A percentile compares a stretch with the other conserved stretches of the same genome.
Evolutionary conservation across 2,329 filamentous ascomycete species (phyloP).

Genomic region (Alternaria conjuncta): DNA sequence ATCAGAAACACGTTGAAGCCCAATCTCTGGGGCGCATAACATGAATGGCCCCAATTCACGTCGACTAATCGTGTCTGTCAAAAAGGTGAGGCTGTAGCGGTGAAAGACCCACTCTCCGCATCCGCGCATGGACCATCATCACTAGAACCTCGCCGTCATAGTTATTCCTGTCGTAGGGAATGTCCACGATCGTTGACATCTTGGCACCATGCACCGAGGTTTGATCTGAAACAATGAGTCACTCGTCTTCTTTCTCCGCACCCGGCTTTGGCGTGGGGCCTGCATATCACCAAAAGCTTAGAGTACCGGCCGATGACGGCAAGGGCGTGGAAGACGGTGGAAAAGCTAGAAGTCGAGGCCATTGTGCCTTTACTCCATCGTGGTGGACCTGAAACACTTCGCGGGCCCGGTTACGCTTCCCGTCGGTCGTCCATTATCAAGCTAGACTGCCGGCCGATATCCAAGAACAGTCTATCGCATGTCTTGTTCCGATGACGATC

Average conservation of each 20-base stretch:
- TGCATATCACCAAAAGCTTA: slow-evolving; percentile 20
- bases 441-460: slow-evolving; percentile 19
- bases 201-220: slow-evolving; percentile 30
- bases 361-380: slow-evolving; percentile 10
- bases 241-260: slow-evolving; percentile 11
- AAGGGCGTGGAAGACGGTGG: slow-evolving; percentile 16
- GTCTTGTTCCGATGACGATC: slow-evolving; percentile 21
- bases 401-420: slow-evolving; percentile 33
- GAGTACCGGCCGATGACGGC: slow-evolving; percentile 23
- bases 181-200: slow-evolving; percentile 15
- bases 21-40: slow-evolving; percentile 33
- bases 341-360: slow-evolving; percentile 4
- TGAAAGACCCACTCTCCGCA: slow-evolving; percentile 34
- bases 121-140: slow-evolving; percentile 26
- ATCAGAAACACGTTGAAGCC: slow-evolving; percentile 32
- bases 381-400: slow-evolving; percentile 25
- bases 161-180: slow-evolving; percentile 24
- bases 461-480: slow-evolving; percentile 26
- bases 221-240: slow-evolving; percentile 20
- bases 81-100: slow-evolving; percentile 41
- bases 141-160: slow-evolving; percentile 20
- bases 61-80: slow-evolving; percentile 28
- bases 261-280: background rate
- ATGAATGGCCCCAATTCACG: slow-evolving; percentile 12
- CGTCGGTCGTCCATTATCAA: slow-evolving; percentile 26